Conservation (phyloP, 140 eudicot genomes). For the Stevia rebaudiana region DNA sequence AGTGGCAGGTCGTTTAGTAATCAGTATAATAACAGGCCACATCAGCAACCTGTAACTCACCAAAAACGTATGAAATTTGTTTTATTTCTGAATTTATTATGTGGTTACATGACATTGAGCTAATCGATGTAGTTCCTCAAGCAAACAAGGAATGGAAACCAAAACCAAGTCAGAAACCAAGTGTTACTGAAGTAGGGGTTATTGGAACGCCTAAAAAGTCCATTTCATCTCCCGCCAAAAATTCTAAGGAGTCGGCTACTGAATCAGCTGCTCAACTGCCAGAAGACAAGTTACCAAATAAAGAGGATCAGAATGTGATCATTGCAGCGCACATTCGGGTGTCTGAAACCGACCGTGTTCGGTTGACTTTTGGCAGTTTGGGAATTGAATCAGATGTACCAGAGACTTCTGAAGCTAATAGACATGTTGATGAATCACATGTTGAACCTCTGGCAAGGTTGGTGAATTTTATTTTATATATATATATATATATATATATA, state of each 20-base stretch:
- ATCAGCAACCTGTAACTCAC: conserved; percentile 46
- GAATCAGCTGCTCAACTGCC: conserved; percentile 40
- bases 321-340: conserved; percentile 86
- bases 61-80: conserved; percentile 46
- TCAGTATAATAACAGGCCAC: conserved; percentile 42
- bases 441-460: conserved; percentile 50
- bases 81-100: background rate
- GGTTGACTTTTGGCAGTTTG: conserved; percentile 76
- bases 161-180: conserved; percentile 30
- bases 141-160: conserved; percentile 44
- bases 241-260: conserved; percentile 31
- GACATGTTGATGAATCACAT: conserved; percentile 33
- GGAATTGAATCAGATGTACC: conserved; percentile 42
- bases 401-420: conserved; percentile 30
- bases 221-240: conserved; percentile 30
- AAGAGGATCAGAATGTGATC: conserved; percentile 66
- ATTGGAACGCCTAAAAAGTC: conserved; percentile 35
- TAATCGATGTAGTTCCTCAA: conserved; percentile 26
- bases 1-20: conserved; percentile 35
- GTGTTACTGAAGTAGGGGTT: conserved; percentile 33
- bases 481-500: background rate
- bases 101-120: conserved; percentile 18
- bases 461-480: conserved; percentile 21
- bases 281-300: conserved; percentile 39
- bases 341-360: conserved; percentile 59